These are phyloP conservation scores for Rubia occidens DNA, from an alignment of 305 asterid genomes.

Conservation along the genomic window DNA sequence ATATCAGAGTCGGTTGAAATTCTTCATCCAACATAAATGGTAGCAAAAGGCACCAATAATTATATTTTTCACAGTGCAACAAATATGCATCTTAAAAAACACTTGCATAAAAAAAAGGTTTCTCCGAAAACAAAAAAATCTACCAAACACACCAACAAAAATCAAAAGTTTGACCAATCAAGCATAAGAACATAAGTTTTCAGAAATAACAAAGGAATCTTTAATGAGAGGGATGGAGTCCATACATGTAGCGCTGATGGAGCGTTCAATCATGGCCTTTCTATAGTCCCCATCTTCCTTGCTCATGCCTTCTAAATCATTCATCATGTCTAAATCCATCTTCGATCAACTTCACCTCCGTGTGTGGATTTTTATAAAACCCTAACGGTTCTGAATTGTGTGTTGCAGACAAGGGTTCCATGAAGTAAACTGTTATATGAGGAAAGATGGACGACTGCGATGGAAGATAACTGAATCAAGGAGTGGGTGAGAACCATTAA, in stretches of 20 bases:
- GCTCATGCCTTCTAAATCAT: constrained; percentile 70
- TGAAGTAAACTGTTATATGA: background rate
- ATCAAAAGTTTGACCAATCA: background rate
- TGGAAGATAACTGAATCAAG: too few relatives aligned
- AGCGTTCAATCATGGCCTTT: constrained; percentile 33
- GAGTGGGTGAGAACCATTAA: too few relatives aligned
- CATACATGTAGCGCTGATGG: constrained; percentile 41
- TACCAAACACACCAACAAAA: background rate
- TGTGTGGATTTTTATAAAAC: background rate
- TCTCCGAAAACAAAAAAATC: too few relatives aligned
- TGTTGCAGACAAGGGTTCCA: background rate
- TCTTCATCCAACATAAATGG: too few relatives aligned
- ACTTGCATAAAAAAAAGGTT: background rate
- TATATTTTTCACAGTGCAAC: background rate
- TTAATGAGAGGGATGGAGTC: background rate
- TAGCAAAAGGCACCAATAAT: too few relatives aligned
- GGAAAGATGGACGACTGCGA: background rate
- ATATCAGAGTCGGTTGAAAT: too few relatives aligned
- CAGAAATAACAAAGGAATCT: background rate
- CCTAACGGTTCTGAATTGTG: background rate
- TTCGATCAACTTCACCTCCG: background rate
- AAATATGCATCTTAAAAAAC: background rate
- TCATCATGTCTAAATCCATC: constrained; percentile 77
- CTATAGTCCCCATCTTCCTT: constrained; percentile 72
- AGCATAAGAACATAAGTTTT: background rate